These are phyloP conservation scores for Elongisporangium prolatum DNA, from an alignment of 352 stramenopile species.

Conservation along the genomic window DNA sequence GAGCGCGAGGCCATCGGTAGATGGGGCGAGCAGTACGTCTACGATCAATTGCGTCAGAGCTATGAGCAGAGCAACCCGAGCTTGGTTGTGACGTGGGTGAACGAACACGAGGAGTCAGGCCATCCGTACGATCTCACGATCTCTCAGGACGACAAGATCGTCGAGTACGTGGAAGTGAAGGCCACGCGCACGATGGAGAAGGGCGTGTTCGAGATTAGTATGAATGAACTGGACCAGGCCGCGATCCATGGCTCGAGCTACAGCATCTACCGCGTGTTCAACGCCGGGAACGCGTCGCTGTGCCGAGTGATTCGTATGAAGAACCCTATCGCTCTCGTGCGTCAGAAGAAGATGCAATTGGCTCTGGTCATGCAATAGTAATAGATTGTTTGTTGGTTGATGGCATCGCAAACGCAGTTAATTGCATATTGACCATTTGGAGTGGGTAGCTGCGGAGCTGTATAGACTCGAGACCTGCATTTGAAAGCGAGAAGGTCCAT, in stretches of 20 bases:
- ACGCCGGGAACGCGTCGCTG: slow-evolving; percentile 59
- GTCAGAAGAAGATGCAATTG: slow-evolving; percentile 78
- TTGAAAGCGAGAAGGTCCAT: no score
- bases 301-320: slow-evolving; percentile 82
- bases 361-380: slow-evolving; percentile 73
- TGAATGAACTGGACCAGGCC: slow-evolving; percentile 86
- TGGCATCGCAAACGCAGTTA: no score
- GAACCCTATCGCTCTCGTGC: slow-evolving; percentile 76
- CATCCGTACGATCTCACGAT: slow-evolving; percentile 79
- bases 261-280: slow-evolving; percentile 84
- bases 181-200: slow-evolving; percentile 86
- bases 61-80: slow-evolving; percentile 29
- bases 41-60: slow-evolving; percentile 52
- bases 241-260: slow-evolving; percentile 71
- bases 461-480: no score
- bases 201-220: slow-evolving; percentile 84
- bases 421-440: no score
- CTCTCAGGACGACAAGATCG: slow-evolving; percentile 34
- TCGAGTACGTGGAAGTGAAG: slow-evolving; percentile 87
- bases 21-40: slow-evolving; percentile 82
- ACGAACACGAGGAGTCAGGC: slow-evolving; percentile 73
- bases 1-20: slow-evolving; percentile 74
- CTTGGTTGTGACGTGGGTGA: slow-evolving; percentile 68
- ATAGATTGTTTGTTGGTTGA: no score
- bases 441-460: not conserved